Conservation (phyloP, 2,329 filamentous ascomycete genomes). For the Apiospora phragmitis region DNA sequence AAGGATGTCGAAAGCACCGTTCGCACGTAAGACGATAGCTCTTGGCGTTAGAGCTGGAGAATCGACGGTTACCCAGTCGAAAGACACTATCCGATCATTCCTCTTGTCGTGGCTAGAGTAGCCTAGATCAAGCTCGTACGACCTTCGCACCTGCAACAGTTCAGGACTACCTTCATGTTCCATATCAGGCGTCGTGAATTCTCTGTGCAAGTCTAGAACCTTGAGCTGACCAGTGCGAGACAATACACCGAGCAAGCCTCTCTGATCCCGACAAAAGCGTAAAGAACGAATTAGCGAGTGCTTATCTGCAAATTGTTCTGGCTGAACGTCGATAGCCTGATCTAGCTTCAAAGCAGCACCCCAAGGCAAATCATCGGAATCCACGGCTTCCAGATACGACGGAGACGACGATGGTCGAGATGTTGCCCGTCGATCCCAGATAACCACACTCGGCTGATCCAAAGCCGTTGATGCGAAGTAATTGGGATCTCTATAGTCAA, state of each 20-base stretch:
- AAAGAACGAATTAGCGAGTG: slow-evolving; percentile 63
- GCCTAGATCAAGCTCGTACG: slow-evolving; percentile 62
- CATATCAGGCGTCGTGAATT: slow-evolving; percentile 44
- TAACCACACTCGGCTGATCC: slow-evolving; percentile 71
- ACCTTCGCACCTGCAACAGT: slow-evolving; percentile 58
- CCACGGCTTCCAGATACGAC: slow-evolving; percentile 57
- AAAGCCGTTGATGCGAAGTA: slow-evolving; percentile 81
- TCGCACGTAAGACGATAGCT: slow-evolving; percentile 60
- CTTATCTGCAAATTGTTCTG: slow-evolving; percentile 53
- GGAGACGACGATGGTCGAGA: slow-evolving; percentile 52
- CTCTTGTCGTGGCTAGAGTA: slow-evolving; percentile 53
- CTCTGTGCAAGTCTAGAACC: slow-evolving; percentile 58
- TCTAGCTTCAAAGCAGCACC: slow-evolving; percentile 61
- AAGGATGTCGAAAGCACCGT: slow-evolving; percentile 61
- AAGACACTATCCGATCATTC: slow-evolving; percentile 64
- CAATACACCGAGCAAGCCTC: slow-evolving; percentile 61
- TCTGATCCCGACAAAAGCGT: slow-evolving; percentile 62
- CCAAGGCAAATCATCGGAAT: slow-evolving; percentile 63
- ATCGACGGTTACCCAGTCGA: slow-evolving; percentile 65
- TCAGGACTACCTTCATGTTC: slow-evolving; percentile 53
- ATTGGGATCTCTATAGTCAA: slow-evolving; percentile 78
- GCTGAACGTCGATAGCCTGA: slow-evolving; percentile 56
- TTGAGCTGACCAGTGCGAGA: slow-evolving; percentile 65
- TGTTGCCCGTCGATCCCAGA: slow-evolving; percentile 75
- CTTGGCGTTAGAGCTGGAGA: slow-evolving; percentile 57